Evolutionary conservation across 306 rosid genomes (phyloP), one percentile per base, ranked within the genome.

Genomic region (Acacia confusa): DNA sequence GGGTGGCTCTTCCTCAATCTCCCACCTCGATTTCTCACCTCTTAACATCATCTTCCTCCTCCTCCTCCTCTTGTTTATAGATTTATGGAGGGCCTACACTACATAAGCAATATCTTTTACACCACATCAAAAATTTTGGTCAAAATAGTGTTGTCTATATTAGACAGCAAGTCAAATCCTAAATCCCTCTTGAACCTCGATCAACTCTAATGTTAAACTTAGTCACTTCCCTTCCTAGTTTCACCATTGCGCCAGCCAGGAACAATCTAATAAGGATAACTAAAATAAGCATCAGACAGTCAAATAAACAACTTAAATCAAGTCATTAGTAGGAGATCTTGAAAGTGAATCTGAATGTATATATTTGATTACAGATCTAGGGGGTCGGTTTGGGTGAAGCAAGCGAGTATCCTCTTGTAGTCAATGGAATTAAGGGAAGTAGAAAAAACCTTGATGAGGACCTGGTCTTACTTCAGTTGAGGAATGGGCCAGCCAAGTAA

Each of bases 121-220:
- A 68, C 73, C 0, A 68, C 9, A 6, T 68, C 50, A 19, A 68
- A 68, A 9, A 20, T 68, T 11, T 68, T 19, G 0, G 73, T 68
- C 50, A 0, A 68, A 38, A 24, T 38, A 20, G 17, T 68, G 4
- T 68, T 38, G 10, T 3, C 10, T 20, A 6, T 68, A 68, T 38
- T 30, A 38, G 40, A 38, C 0, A 10, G 17, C 28, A 38, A 3
- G 30, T 68, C 50, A 40, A 25, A 48, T 0, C 73, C 73, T 13
- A 68, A 11, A 8, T 38, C 43, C 50, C 30, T 68, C 17, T 20
- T 20, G 7, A 68, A 6, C 0, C 12, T 17, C 19, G 2, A 8
- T 9, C 92, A 77, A 89, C 95, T 13, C 98, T 96, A 73, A 69
- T 91, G 71, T 88, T 89, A n/a, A 94, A 91, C 52, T 83, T 90